Percentiles rank a stretch among this genome's conserved stretches.
Evolutionary conservation across 2,329 filamentous ascomycete species (phyloP).

Genomic region (Plenodomus lindquistii): DNA sequence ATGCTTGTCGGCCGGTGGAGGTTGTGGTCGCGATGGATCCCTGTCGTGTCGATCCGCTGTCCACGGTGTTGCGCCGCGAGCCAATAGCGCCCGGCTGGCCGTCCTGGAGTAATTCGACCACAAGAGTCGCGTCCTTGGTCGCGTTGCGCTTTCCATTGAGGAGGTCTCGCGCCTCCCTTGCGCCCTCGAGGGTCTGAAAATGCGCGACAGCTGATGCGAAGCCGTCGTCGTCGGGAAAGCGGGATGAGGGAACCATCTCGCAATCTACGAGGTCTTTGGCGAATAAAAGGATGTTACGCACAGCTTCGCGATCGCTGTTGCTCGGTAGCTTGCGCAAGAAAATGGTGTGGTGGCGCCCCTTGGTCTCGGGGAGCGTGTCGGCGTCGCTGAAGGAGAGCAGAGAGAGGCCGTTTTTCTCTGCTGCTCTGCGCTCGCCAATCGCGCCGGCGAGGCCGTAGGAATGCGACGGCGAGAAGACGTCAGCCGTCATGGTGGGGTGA

Average conservation of each 20-base stretch:
- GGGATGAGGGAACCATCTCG: constrained; percentile 57
- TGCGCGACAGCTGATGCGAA: constrained; percentile 62
- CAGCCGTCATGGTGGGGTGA: constrained; percentile 45
- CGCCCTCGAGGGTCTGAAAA: constrained; percentile 61
- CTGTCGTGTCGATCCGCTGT: constrained; percentile 51
- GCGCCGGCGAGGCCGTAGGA: constrained; percentile 45
- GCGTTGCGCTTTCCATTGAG: constrained; percentile 66
- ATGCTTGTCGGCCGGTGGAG: constrained; percentile 54
- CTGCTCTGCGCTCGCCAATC: constrained; percentile 46
- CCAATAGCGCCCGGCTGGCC: constrained; percentile 42
- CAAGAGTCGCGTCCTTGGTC: constrained; percentile 62
- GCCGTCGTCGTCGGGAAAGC: constrained; percentile 60
- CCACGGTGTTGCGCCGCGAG: constrained; percentile 60
- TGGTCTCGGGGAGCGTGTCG: constrained; percentile 30
- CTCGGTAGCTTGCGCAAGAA: constrained; percentile 63
- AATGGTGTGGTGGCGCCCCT: constrained; percentile 45
- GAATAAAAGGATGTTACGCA: constrained; percentile 68
- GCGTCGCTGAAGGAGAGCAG: constrained; percentile 43
- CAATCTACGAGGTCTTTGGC: constrained; percentile 65
- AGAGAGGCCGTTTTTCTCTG: constrained; percentile 42
- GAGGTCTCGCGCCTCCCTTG: constrained; percentile 62
- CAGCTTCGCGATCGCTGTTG: constrained; percentile 61
- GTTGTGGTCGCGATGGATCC: constrained; percentile 48
- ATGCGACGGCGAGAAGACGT: constrained; percentile 47
- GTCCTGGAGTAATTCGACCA: constrained; percentile 58